Evolutionary conservation across 768 basidiomycete species (phyloP), one percentile per base, ranked within the genome.

Genomic region (Chalciporus pseudorubinellus): DNA sequence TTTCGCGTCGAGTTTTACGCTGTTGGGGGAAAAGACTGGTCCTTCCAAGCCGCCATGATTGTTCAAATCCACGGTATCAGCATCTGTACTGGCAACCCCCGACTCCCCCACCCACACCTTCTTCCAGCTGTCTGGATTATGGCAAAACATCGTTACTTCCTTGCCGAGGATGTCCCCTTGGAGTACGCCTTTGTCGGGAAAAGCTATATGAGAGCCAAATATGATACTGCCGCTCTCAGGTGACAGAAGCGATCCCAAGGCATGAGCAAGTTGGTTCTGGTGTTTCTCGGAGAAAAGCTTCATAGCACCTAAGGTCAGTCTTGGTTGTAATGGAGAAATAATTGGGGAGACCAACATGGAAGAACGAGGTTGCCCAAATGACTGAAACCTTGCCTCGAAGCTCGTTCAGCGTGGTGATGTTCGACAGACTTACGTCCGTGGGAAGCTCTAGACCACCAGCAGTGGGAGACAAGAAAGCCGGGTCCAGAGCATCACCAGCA

Each of bases 401-500:
- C 6, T 74, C 73, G 18, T 68, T 79, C 31, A 84, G 66, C 0
- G 77, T 74, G 1, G 49, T 70, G 26, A 80, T 50, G 2, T 63
- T 54, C 4, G 55, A 24, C 39, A 79, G 39, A 44, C 57, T 57
- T 0, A 70, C 70, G 7, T 38, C 20, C 1, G 45, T 46, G 7
- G 40, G 20, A 24, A 60, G 58, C 39, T 66, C 62, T 39, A 62
- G 59, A 46, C 18, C 34, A 6, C 21, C 13, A 6, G 64, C 51
- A 1, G 58, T 58, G 6, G 72, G 70, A 7, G 60, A 58, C 19
- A 85, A 71, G 45, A 78, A 69, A 3, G 56, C 51, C 7, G 74
- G 65, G 52, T 83, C 74, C 42, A 87, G 77, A 0, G 66, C 72
- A 52, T 87, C 76, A 1, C 84, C 85, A 12, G 72, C 65, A 14